Percentiles rank a stretch among this genome's conserved stretches.
Evolutionary conservation across 2,329 filamentous ascomycete species (phyloP).

Genomic region (Chaetomiaceae sp.): DNA sequence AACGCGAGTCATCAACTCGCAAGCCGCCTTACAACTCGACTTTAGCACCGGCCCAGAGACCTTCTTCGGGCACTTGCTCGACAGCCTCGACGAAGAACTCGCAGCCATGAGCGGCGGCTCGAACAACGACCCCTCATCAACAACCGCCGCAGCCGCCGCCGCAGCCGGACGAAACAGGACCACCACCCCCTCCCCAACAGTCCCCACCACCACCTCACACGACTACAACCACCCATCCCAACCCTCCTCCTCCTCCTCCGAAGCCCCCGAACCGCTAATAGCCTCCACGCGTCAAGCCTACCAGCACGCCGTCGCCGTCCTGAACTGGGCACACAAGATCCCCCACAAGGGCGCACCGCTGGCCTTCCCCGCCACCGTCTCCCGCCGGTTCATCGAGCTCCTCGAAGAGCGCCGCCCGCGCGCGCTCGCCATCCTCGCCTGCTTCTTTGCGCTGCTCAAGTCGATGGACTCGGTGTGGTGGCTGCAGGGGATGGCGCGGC

Average conservation of each 20-base stretch:
- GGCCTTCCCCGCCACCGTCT: constrained; percentile 61
- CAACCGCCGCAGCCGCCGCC: not conserved
- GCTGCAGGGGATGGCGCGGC: constrained; percentile 61
- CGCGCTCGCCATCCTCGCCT: constrained; percentile 59
- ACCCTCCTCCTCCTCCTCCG: constrained; percentile 13
- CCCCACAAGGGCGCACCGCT: constrained; percentile 56
- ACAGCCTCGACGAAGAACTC: constrained; percentile 55
- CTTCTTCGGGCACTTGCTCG: constrained; percentile 59
- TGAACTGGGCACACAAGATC: constrained; percentile 62
- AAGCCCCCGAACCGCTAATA: constrained; percentile 22
- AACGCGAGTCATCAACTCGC: constrained; percentile 59
- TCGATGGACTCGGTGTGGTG: constrained; percentile 63
- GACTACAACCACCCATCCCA: constrained; percentile 30
- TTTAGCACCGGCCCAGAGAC: constrained; percentile 49
- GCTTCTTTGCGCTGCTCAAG: constrained; percentile 63
- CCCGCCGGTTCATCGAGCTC: constrained; percentile 55
- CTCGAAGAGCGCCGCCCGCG: constrained; percentile 56
- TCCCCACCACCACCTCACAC: not conserved
- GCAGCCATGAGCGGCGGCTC: constrained; percentile 27
- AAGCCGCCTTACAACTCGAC: constrained; percentile 58
- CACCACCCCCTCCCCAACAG: not conserved
- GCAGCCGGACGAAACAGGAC: not conserved
- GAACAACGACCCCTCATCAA: not conserved
- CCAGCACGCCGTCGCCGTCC: constrained; percentile 59
- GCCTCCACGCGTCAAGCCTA: constrained; percentile 51